Base-by-base conservation (phyloP, 768 basidiomycete genomes). In the Pholiota conissans region DNA sequence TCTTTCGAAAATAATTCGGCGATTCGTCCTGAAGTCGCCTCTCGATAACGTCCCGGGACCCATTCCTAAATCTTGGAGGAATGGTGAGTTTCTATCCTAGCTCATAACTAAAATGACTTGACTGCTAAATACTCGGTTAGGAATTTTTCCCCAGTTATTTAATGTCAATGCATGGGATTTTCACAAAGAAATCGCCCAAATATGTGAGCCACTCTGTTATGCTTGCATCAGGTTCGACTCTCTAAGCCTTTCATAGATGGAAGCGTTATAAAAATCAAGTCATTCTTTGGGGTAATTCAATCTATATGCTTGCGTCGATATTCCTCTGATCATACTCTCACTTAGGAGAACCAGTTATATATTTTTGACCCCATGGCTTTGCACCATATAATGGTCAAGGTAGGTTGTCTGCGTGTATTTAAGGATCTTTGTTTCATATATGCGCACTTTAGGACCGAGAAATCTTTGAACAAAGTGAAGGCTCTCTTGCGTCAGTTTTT, bases 301-400 rank as follows among this genome's bases (percentile, higher is more conserved):
- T 20, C 24, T 7, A 34, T 30, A 11, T 14, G 10, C 18, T 24
- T 37, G 27, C 7, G 26, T 28, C 1, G 28, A 40, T 16, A 37
- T 14, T 26, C 3, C 18, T 37, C 26, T 52, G 22, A 34, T 11
- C 10, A 24, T 37, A 10, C 9, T n/a, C n/a, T n/a, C n/a, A n/a
- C 51, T 35, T 52, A 72, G 72, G 65, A 67, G 51, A 62, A 68
- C 32, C 64, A 71, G 49, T 69, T 82, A 10, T 74, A 75, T 49
- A 68, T 79, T 10, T 77, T 64, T 40, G 80, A 82, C 56, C 76
- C 79, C 0, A 70, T 70, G 45, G 80, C 79, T 3, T 61, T 82
- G 40, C 71, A 79, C 55, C 74, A 76, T 56, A 75, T 82, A 24
- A 42, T 77, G 9, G 67, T 80, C 51, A 80, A 79, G 64, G 80